Evolutionary conservation across 805 yeast genomes (phyloP).

Genomic region (Candida nemodendra): DNA sequence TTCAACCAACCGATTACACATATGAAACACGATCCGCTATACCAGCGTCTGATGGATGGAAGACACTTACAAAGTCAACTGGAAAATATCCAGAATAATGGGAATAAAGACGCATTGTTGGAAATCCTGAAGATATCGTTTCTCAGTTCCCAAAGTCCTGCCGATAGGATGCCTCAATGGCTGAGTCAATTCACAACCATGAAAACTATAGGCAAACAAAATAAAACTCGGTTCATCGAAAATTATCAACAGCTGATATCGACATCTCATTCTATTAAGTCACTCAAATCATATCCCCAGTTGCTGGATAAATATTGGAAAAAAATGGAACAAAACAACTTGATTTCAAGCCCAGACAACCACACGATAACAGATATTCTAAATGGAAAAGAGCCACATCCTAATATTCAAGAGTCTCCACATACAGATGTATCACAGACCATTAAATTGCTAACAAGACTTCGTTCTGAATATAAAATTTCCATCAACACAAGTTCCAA

Average conservation of each 20-base stretch:
- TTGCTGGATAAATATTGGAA: conserved; percentile 8
- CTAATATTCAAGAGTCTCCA: no score
- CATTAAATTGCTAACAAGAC: no score
- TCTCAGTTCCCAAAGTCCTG: conserved; percentile 4
- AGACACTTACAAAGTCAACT: conserved; percentile 3
- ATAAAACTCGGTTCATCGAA: conserved; percentile 8
- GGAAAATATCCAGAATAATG: conserved; percentile 5
- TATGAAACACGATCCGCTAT: not conserved
- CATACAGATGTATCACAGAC: no score
- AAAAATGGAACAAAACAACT: conserved; percentile 5
- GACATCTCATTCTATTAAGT: conserved; percentile 7
- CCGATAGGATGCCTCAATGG: conserved; percentile 17
- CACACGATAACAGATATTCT: conserved; percentile 8
- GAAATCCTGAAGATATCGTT: conserved; percentile 11
- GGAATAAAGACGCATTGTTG: conserved; percentile 8
- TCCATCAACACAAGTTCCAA: conserved; percentile 12
- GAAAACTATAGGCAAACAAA: conserved; percentile 4
- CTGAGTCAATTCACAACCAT: conserved; percentile 9
- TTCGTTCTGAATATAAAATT: conserved; percentile 16
- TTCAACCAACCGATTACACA: conserved; percentile 1
- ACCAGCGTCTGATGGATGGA: conserved; percentile 3
- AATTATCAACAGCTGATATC: conserved; percentile 7
- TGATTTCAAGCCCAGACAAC: conserved; percentile 6
- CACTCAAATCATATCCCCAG: conserved; percentile 1
- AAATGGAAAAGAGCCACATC: conserved; percentile 1